phyloP scores from a whole-genome alignment of 352 stramenopile species.

The Phytophthora sp. region DNA sequence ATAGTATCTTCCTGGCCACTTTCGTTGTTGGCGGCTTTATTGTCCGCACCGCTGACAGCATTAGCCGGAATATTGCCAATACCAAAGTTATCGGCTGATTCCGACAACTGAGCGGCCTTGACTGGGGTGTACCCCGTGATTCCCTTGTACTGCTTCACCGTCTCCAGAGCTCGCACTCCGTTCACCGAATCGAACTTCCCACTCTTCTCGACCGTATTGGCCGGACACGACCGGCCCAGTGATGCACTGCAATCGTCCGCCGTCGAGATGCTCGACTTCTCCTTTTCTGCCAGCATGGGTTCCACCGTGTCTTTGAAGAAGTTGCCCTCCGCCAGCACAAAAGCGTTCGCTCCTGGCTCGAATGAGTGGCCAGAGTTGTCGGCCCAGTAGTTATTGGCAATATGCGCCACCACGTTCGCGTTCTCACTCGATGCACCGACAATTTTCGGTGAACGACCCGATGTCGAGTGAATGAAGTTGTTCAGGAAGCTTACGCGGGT shows the following conservation, averaged over 20 bases:
- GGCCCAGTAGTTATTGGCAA: constrained; percentile 52
- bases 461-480: constrained; percentile 50
- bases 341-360: constrained; percentile 18
- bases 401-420: constrained; percentile 39
- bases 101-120: constrained; percentile 7
- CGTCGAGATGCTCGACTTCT: constrained; percentile 11
- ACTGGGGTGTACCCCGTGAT: constrained; percentile 20
- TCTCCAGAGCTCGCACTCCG: constrained; percentile 6
- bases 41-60: too few relatives aligned
- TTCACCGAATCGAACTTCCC: constrained; percentile 22
- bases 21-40: too few relatives aligned
- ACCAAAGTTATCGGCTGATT: constrained; percentile 25
- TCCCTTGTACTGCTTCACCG: constrained; percentile 28
- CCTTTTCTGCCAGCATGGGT: constrained; percentile 14
- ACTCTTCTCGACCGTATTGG: constrained; percentile 19
- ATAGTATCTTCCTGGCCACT: too few relatives aligned
- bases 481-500: constrained; percentile 38
- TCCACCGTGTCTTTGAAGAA: constrained; percentile 43
- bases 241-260: constrained; percentile 17
- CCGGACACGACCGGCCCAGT: constrained; percentile 16
- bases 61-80: too few relatives aligned
- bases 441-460: constrained; percentile 41
- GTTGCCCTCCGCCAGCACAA: constrained; percentile 47
- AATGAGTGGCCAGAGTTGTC: constrained; percentile 52
- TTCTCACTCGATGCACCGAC: constrained; percentile 10